Percentiles rank a stretch among this genome's conserved stretches.
These are phyloP conservation scores for Immersiporthe knoxdaviesiana DNA, from an alignment of 2,329 filamentous ascomycete genomes.

Conservation along the genomic window DNA sequence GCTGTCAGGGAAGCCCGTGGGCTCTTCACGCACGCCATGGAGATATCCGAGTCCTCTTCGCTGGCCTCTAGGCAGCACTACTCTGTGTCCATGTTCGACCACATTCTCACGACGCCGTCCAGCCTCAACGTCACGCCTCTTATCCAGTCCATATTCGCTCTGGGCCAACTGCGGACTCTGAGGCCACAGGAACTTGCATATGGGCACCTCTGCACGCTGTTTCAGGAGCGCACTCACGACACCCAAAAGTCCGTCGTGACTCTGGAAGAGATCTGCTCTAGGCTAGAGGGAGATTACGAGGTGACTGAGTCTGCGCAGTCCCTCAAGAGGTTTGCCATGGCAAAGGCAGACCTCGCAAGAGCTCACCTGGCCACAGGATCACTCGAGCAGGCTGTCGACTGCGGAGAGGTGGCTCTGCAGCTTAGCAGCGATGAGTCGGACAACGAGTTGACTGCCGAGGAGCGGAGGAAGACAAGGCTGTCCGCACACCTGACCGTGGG, in stretches of 20 bases:
- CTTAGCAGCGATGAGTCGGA: constrained; percentile 74
- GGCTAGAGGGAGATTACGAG: constrained; percentile 82
- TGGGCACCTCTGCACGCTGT: constrained; percentile 77
- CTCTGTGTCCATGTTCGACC: constrained; percentile 79
- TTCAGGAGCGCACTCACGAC: constrained; percentile 80
- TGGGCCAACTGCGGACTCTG: constrained; percentile 78
- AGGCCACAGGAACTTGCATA: constrained; percentile 71
- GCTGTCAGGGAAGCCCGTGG: constrained; percentile 64
- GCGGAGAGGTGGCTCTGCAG: constrained; percentile 78
- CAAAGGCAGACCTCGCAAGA: constrained; percentile 86
- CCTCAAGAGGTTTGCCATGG: constrained; percentile 77
- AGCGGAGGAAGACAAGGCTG: constrained; percentile 72
- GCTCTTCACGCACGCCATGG: constrained; percentile 92
- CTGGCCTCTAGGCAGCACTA: constrained; percentile 78
- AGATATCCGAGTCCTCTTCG: constrained; percentile 81
- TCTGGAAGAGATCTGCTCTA: constrained; percentile 68
- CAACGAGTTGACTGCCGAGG: constrained; percentile 65
- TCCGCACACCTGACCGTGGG: constrained; percentile 87
- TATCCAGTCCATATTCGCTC: constrained; percentile 85
- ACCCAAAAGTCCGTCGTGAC: constrained; percentile 63
- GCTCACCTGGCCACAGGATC: constrained; percentile 71
- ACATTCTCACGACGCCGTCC: constrained; percentile 64
- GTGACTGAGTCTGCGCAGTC: constrained; percentile 74
- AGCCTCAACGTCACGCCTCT: constrained; percentile 62
- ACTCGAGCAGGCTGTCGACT: constrained; percentile 73